Base-by-base conservation (phyloP, 1,284 basidiomycete genomes). In the Rhodotorula sp. region DNA sequence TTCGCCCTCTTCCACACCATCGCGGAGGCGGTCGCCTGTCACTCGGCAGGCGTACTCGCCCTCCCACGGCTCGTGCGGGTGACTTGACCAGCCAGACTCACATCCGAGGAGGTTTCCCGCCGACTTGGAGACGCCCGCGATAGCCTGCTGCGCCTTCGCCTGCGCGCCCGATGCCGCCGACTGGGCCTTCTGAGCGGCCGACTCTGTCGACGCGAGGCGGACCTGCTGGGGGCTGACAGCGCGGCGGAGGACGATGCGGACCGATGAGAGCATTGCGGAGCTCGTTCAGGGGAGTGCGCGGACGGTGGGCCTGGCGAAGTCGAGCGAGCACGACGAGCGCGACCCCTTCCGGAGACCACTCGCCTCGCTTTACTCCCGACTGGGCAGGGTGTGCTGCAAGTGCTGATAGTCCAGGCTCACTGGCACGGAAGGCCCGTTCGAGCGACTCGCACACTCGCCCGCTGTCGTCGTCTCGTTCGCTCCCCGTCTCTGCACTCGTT, bases 141-240 rank as follows among this genome's bases (percentile, higher is more conserved):
- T 79, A 47, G 84, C 77, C 80, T 84, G 87, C 80, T 89, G 85
- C 10, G 87, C 87, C 79, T 88, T 88, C 81, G 89, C 86, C 79
- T 88, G 85, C 17, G 84, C 81, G 52, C 81, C 79, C 67, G 85
- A 81, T 47, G 77, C 73, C 57, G 76, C 73, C 22, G 64, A 54
- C 29, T 64, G 57, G n/a, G 69, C 62, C 53, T 69, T 55, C 22
- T 66, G 39, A 30, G 61, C 52, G 11, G 65, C 65, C 34, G 44
- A 17, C 48, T 62, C 53, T 7, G 71, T 32, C 27, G 68, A 70
- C 22, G 59, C 68, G 59, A 56, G 34, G 47, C 68, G 68, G 49
- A 59, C 46, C 29, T 62, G 66, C 19, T 15, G 32, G 39, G 55
- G 65, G 32, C 49, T 20, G 20, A 47, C 49, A 17, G 62, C 56